Percentiles rank a stretch among this genome's conserved stretches.
Evolutionary conservation across 1,284 basidiomycete species (phyloP).

Genomic region (Papiliotrema flavescens): DNA sequence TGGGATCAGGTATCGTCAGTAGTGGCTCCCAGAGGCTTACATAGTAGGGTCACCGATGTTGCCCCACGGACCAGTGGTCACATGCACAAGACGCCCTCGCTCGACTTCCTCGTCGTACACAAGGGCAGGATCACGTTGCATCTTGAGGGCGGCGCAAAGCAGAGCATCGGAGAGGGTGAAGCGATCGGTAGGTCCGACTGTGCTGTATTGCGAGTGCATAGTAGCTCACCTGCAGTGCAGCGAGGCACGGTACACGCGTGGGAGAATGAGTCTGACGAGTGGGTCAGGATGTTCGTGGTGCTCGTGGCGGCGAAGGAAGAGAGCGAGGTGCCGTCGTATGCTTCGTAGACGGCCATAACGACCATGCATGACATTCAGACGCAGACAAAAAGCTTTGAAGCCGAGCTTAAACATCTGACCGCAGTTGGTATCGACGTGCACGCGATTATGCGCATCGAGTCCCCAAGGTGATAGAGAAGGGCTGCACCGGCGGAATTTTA

Average conservation of each 20-base stretch:
- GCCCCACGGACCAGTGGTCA: constrained; percentile 7
- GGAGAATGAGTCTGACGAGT: constrained; percentile 13
- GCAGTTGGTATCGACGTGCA: too few species aligned
- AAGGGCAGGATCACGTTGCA: constrained; percentile 9
- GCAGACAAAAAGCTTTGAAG: too few species aligned
- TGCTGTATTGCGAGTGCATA: too few species aligned
- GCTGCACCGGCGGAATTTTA: too few species aligned
- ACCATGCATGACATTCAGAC: too few species aligned
- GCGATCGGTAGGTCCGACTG: background rate
- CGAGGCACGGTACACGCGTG: constrained; percentile 10
- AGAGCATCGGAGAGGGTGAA: constrained; percentile 8
- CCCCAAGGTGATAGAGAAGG: too few species aligned
- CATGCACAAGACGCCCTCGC: constrained; percentile 9
- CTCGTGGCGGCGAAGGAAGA: constrained; percentile 1
- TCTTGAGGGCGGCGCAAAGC: constrained; percentile 9
- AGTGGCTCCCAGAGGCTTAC: background rate
- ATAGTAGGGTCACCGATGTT: constrained; percentile 9
- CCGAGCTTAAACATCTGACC: too few species aligned
- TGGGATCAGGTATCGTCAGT: background rate
- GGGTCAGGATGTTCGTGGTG: constrained; percentile 15
- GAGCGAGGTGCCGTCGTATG: background rate
- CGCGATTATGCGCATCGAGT: too few species aligned
- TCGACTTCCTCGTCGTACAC: constrained; percentile 13
- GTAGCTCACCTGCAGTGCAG: constrained; percentile 4
- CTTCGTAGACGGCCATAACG: too few species aligned